Evolutionary conservation across 2,329 filamentous ascomycete genomes (phyloP).

Genomic region (Cladosporium oxysporum): DNA sequence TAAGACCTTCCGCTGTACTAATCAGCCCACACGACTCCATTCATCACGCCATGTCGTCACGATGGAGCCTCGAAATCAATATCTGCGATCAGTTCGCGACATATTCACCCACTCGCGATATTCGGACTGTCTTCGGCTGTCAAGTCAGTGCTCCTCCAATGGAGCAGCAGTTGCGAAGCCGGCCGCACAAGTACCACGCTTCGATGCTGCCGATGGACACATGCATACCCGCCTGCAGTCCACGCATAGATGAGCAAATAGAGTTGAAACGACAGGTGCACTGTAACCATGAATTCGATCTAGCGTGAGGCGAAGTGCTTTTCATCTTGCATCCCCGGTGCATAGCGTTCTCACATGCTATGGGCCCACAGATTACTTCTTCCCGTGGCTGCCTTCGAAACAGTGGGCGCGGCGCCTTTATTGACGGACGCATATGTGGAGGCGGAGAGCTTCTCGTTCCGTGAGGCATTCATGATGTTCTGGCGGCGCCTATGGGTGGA

Average conservation of each 20-base stretch:
- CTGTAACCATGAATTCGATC: neutral
- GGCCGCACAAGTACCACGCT: constrained; percentile 7
- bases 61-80: neutral
- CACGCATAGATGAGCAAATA: constrained; percentile 11
- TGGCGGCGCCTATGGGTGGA: neutral
- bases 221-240: neutral
- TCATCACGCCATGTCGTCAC: neutral
- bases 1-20: neutral
- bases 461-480: neutral
- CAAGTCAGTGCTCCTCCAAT: neutral
- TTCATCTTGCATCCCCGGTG: constrained; percentile 13
- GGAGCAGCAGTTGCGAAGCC: neutral
- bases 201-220: constrained; percentile 6
- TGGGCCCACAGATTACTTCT: neutral
- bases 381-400: constrained; percentile 2
- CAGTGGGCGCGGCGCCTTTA: constrained; percentile 1
- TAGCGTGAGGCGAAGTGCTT: constrained; percentile 17
- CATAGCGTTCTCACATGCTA: constrained; percentile 16
- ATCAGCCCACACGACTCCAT: neutral
- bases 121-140: constrained; percentile 6
- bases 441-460: neutral
- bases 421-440: constrained; percentile 13
- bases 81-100: neutral
- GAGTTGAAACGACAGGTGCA: constrained; percentile 5
- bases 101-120: neutral